These are phyloP conservation scores for Rhododendron henanense DNA, from an alignment of 148 eudicot genomes.

Conservation along the genomic window DNA sequence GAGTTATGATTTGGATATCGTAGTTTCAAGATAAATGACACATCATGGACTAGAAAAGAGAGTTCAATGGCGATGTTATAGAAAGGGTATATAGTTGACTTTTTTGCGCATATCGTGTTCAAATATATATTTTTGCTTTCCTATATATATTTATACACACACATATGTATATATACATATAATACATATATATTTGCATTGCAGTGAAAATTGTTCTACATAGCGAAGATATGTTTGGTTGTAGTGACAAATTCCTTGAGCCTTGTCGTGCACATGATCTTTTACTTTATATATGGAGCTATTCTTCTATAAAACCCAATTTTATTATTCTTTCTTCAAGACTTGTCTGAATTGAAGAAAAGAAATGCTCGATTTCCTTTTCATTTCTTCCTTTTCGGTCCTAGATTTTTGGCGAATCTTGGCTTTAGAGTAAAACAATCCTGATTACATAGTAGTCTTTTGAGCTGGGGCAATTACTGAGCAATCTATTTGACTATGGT, in stretches of 20 bases:
- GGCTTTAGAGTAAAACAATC: not conserved
- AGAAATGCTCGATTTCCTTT: not conserved
- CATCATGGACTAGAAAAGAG: not conserved
- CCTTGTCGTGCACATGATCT: not conserved
- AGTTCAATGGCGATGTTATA: not conserved
- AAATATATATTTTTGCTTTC: not conserved
- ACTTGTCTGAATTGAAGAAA: not conserved
- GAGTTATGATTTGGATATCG: not conserved
- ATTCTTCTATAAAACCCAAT: not conserved
- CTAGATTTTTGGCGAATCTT: not conserved
- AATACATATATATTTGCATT: not conserved
- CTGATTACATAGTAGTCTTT: not conserved
- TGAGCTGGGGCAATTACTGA: not conserved
- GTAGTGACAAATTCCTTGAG: not conserved
- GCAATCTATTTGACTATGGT: not conserved
- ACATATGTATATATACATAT: not conserved
- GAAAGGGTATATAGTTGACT: not conserved
- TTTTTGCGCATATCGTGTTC: not conserved
- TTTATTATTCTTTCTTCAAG: conserved; percentile 3
- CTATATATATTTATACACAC: not conserved
- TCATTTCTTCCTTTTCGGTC: not conserved
- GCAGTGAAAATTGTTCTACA: not conserved
- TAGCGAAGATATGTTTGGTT: not conserved
- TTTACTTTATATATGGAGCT: not conserved
- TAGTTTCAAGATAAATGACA: not conserved